A percentile compares a stretch with the other conserved stretches of the same genome.
phyloP scores from a whole-genome alignment of 2,329 filamentous ascomycete genomes.

The Penicillium sclerotigenum region DNA sequence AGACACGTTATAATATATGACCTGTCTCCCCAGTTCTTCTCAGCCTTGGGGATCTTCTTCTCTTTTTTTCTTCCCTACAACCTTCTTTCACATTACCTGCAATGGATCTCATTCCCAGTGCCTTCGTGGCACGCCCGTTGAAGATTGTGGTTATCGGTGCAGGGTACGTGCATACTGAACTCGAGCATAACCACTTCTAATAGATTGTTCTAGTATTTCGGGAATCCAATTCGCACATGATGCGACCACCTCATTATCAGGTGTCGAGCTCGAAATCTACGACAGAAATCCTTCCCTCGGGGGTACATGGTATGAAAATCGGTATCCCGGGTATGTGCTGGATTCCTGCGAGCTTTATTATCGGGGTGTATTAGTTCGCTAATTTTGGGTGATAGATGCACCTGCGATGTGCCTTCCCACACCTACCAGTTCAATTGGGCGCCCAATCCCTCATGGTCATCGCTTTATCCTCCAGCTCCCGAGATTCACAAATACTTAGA shows the following conservation, averaged over 20 bases:
- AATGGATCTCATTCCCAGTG: constrained; percentile 6
- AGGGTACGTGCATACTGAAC: not conserved
- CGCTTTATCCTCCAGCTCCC: constrained; percentile 3
- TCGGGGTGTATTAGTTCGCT: not conserved
- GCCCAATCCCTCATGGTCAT: constrained; percentile 6
- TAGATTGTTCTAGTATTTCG: not conserved
- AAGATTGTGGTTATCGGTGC: constrained; percentile 10
- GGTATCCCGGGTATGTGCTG: constrained; percentile 23
- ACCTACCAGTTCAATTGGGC: constrained; percentile 34
- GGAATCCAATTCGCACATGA: constrained; percentile 12
- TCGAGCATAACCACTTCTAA: not conserved
- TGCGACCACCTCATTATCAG: not conserved
- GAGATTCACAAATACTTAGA: constrained; percentile 8
- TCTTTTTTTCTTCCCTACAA: not conserved
- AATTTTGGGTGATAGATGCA: constrained; percentile 14
- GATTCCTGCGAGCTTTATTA: not conserved
- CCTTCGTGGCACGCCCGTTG: constrained; percentile 4
- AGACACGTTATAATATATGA: not conserved
- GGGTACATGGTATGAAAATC: constrained; percentile 31
- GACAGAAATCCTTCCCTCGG: constrained; percentile 30
- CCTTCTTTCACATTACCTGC: not conserved
- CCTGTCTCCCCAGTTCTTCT: not conserved
- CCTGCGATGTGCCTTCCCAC: constrained; percentile 32
- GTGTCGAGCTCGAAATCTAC: constrained; percentile 7
- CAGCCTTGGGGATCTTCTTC: not conserved